Base-by-base conservation (phyloP, 2,329 filamentous ascomycete genomes). In the Aspergillus calidoustus region DNA sequence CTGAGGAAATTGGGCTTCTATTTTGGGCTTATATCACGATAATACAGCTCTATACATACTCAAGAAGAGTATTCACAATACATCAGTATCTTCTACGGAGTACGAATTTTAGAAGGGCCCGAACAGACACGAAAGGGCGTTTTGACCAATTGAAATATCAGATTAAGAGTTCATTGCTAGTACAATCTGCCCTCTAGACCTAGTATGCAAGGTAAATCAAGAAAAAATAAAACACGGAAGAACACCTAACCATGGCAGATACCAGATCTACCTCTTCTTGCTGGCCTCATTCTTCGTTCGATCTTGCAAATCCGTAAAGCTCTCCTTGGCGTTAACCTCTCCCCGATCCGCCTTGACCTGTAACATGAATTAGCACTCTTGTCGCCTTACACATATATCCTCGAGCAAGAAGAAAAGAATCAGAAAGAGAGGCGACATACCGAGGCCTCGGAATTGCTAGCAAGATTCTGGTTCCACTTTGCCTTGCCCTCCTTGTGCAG, bases 391-490 rank as follows among this genome's bases (percentile, higher is more conserved):
- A 17, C 34, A 17, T 8, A 41, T 15, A 41, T 41, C 5, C 1
- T 17, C 8, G 11, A 15, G 1, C n/a, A 44, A 15, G 23, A 43
- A 15, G 19, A 19, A 23, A 17, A 38, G 25, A 28, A 22, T 11
- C 23, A 46, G 46, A 50, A 7, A 55, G 15, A 53, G 41, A 38
- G 44, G 41, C 60, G n/a, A 34, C 30, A 46, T 79, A 95, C 83
- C 69, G 86, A 87, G 75, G 91, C 90, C 81, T 96, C 92, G 77
- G 89, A 91, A 77, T 92, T 87, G 54, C 88, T 91, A 3, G 91
- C 91, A 54, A 96, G 82, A 74, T 90, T 88, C 23, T 89, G 83
- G 79, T 91, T 90, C 91, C 92, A 95, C 73, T 92, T 84, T 57
- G 83, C 89, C 74, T 86, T 84, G 63, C 91, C 91, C 44, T 84